Base-by-base conservation (phyloP, 202 grass and related monocot genomes). In the Elaeis oleifera region DNA sequence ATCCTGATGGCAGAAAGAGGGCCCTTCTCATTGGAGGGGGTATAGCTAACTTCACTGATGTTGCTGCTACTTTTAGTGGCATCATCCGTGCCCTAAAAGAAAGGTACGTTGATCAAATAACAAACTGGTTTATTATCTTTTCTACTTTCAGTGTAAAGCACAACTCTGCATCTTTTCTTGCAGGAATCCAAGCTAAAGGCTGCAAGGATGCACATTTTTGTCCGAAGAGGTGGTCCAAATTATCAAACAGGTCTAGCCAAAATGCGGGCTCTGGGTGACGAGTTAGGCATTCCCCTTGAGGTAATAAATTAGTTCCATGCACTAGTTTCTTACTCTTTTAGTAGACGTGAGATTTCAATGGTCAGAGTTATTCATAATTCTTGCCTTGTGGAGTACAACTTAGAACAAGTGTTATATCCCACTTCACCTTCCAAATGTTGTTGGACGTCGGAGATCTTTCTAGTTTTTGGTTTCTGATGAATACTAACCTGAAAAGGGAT, bases 21-120 rank as follows among this genome's bases (percentile, higher is more conserved):
- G 86, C 78, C 13, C 81, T 90, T 75, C 86, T 90, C 53, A 74
- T 90, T 28, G 81, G 86, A 82, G 86, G 86, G 16, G 86, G 86
- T 73, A 90, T 90, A 61, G 86, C 86, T 39, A 89, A 89, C 71
- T 89, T 90, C 57, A 90, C 86, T 50, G 86, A 90, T 67, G 86
- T 90, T 27, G 86, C 74, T 28, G 81, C 81, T 44, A 90, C 86
- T 51, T 90, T 90, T 61, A 90, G 68, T 67, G 86, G 86, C 74
- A 90, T 90, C 26, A 85, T 90, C 68, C 71, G 60, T 49, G 86
- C 86, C 8, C 62, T 90, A 68, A 79, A 72, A 68, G 86, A 90
- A 71, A 90, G 78, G 86, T 90, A 44, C 71, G 71, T 58, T 21
- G 2, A 16, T 26, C 5, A 60, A 31, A 36, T 20, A 1, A 18